phyloP scores from a whole-genome alignment of 805 yeast genomes.

The Spathaspora passalidarum region DNA sequence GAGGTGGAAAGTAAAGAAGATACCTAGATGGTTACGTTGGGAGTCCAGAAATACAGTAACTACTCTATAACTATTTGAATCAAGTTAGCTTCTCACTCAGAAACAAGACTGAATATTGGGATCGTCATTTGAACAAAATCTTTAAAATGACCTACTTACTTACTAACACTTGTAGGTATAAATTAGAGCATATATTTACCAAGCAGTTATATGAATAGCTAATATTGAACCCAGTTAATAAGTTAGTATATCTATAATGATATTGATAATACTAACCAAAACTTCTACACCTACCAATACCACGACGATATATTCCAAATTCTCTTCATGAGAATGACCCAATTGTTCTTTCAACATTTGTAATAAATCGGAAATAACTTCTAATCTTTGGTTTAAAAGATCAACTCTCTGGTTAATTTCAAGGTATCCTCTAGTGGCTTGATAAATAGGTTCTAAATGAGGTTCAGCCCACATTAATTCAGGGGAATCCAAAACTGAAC shows the following conservation, averaged over 20 bases:
- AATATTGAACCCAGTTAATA: no score
- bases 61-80: no score
- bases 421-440: constrained; percentile 91
- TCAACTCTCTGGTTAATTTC: constrained; percentile 95
- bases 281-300: constrained; percentile 91
- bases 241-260: constrained; percentile 54
- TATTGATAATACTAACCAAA: constrained; percentile 79
- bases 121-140: no score
- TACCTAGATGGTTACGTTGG: no score
- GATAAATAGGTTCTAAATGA: constrained; percentile 94
- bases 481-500: constrained; percentile 90
- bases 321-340: constrained; percentile 91
- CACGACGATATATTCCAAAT: constrained; percentile 86
- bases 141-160: no score
- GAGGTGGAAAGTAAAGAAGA: no score
- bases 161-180: no score
- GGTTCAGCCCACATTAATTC: constrained; percentile 99
- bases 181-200: no score
- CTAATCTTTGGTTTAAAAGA: constrained; percentile 83
- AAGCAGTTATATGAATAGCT: no score
- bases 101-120: no score
- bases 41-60: no score
- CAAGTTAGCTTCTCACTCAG: no score
- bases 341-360: constrained; percentile 97
- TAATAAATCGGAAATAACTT: constrained; percentile 86